Conservation (phyloP, 2,329 filamentous ascomycete genomes). For the Epichloe gansuensis region DNA sequence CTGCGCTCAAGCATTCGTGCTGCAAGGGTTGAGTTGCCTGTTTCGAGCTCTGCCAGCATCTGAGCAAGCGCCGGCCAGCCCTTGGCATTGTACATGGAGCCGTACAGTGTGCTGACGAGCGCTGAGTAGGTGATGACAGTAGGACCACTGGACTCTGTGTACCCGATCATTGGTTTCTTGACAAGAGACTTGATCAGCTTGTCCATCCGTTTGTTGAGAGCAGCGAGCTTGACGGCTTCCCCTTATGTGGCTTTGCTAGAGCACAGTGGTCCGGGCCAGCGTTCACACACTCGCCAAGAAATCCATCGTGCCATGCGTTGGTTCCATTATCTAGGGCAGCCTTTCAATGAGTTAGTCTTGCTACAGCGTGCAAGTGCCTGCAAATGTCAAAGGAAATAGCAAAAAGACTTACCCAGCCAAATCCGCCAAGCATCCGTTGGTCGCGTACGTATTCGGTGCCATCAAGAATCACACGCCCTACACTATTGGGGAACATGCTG, state of each 20-base stretch:
- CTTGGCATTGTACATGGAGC: constrained; percentile 29
- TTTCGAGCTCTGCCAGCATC: constrained; percentile 31
- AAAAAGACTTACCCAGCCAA: constrained; percentile 21
- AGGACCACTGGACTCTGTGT: constrained; percentile 26
- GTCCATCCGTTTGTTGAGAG: constrained; percentile 28
- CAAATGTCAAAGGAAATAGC: background rate
- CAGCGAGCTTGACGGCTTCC: constrained; percentile 19
- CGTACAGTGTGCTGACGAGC: constrained; percentile 28
- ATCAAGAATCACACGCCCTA: constrained; percentile 36
- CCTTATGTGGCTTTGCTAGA: constrained; percentile 24
- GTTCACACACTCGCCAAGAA: constrained; percentile 36
- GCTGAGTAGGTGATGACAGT: constrained; percentile 33
- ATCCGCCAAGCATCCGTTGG: constrained; percentile 32
- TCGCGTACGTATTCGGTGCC: constrained; percentile 36
- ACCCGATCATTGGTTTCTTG: constrained; percentile 26
- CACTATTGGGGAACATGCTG: constrained; percentile 35
- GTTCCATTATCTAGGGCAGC: constrained; percentile 36
- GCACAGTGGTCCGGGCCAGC: constrained; percentile 34
- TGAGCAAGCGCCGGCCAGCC: constrained; percentile 30
- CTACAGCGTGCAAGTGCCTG: background rate
- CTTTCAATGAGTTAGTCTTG: constrained; percentile 4
- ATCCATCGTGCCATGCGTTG: constrained; percentile 36
- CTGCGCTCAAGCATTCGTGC: constrained; percentile 24
- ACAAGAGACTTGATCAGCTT: constrained; percentile 25
- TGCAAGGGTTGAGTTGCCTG: constrained; percentile 31